Evolutionary conservation across 805 yeast genomes (phyloP), one percentile per base, ranked within the genome.

Genomic region (Saccharomycopsis microspora): DNA sequence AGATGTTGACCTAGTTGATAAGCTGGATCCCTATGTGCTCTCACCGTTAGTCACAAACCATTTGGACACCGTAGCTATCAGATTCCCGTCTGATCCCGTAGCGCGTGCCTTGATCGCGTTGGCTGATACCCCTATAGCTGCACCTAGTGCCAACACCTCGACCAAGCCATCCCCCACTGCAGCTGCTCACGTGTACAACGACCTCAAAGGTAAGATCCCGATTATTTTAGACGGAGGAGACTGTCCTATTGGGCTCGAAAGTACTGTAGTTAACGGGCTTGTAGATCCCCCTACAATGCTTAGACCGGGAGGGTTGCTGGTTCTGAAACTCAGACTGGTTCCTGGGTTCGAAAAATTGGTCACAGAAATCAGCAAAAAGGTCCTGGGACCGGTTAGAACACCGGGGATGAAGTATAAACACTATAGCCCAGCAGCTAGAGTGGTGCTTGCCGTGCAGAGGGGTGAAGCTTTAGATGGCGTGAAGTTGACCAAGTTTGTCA

Each of bases 361-460:
- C 5, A 50, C 51, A 8, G 54, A 50, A 40, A 86, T 86, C 4
- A 59, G 60, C 3, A 68, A 60, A 4, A 63, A 64, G 1, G 84
- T 80, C 19, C 65, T 69, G 33, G 97, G 86, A 54, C 72, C 80
- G 1, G 94, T 84, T 0, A 74, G 84, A 56, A 93, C 98, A 0
- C 98, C 98, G 0, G 98, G 98, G 0, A 93, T 93, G 98, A 93
- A 93, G 60, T 93, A 93, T 61, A 80, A 85, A 56, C 98, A 93
- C 62, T 93, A 93, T 62, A 85, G 96, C 0, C 98, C 98, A 3
- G 73, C 74, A 1, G 96, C 97, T 0, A 78, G 74, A 19, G 19
- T 19, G 2, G 19, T 19, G 19, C 19, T 19, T 19, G 37, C 37
- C n/a, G 37, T 34, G 37, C n/a, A 10, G n/a, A n/a, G 37, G 10